These are phyloP conservation scores for Fusarium phyllophilum DNA, from an alignment of 2,329 filamentous ascomycete genomes.

Conservation along the genomic window DNA sequence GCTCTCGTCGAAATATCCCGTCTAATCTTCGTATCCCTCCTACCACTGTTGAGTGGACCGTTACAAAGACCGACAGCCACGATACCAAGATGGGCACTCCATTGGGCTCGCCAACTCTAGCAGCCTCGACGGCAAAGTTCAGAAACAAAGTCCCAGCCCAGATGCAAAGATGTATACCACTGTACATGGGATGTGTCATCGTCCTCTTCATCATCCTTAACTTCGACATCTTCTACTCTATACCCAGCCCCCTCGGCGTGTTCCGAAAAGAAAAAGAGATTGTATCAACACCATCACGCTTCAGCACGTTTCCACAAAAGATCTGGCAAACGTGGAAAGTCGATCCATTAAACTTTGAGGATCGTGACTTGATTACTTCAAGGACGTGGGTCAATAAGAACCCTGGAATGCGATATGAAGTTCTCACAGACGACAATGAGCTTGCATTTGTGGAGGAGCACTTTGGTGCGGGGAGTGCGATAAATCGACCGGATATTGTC, in stretches of 20 bases:
- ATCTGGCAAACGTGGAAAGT: slow-evolving; percentile 85
- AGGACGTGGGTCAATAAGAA: slow-evolving; percentile 75
- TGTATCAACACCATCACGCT: slow-evolving; percentile 24
- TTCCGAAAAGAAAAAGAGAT: slow-evolving; percentile 26
- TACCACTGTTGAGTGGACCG: slow-evolving; percentile 16
- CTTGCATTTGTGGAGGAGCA: slow-evolving; percentile 74
- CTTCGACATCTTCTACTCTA: slow-evolving; percentile 51
- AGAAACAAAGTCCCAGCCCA: slow-evolving; percentile 56
- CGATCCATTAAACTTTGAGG: slow-evolving; percentile 72
- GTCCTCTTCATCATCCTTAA: slow-evolving; percentile 60
- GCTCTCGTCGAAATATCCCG: slow-evolving; percentile 36
- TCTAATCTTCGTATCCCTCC: slow-evolving; percentile 36
- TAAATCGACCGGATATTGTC: slow-evolving; percentile 72
- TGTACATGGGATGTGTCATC: slow-evolving; percentile 57
- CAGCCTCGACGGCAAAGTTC: slow-evolving; percentile 51
- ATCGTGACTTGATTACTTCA: slow-evolving; percentile 68
- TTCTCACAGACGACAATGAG: slow-evolving; percentile 75
- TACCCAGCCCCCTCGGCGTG: slow-evolving; percentile 38
- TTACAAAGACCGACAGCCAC: slow-evolving; percentile 19
- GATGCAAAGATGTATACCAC: slow-evolving; percentile 58
- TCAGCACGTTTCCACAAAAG: slow-evolving; percentile 67
- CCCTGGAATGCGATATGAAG: slow-evolving; percentile 73
- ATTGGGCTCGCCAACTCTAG: slow-evolving; percentile 51
- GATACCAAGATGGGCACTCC: slow-evolving; percentile 45
- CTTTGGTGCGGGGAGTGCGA: slow-evolving; percentile 73